Evolutionary conservation across 2,329 filamentous ascomycete species (phyloP).

Genomic region (Neopestalotiopsis sp.): DNA sequence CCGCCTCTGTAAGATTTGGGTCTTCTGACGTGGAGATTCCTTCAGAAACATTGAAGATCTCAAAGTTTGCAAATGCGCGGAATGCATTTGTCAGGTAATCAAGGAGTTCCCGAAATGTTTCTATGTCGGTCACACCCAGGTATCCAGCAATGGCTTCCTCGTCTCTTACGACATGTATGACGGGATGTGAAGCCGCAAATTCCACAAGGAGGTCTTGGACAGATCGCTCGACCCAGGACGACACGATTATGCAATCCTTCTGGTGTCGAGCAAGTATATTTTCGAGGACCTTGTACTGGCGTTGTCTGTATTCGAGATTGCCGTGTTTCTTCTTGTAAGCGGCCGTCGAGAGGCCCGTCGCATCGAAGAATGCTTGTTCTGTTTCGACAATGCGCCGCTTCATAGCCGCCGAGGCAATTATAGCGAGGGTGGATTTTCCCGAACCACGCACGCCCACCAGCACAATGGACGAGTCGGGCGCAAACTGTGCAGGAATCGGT

Average conservation of each 20-base stretch:
- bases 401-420: constrained; percentile 76
- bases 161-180: constrained; percentile 74
- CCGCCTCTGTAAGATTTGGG: constrained; percentile 21
- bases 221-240: constrained; percentile 71
- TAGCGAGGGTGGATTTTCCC: constrained; percentile 76
- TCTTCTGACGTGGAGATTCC: constrained; percentile 37
- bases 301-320: constrained; percentile 63
- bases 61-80: constrained; percentile 71
- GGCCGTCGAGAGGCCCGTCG: constrained; percentile 64
- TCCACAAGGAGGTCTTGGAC: constrained; percentile 65
- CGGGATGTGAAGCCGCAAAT: constrained; percentile 68
- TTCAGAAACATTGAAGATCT: constrained; percentile 78
- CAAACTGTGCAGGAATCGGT: constrained; percentile 43
- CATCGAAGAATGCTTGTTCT: constrained; percentile 70
- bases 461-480: constrained; percentile 70
- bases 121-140: constrained; percentile 59
- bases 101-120: constrained; percentile 63
- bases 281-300: constrained; percentile 66
- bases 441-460: constrained; percentile 75
- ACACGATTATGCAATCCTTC: constrained; percentile 71
- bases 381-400: constrained; percentile 71
- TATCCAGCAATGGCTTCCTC: constrained; percentile 67
- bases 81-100: constrained; percentile 63
- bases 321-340: constrained; percentile 69
- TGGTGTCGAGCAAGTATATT: constrained; percentile 63